Conservation (phyloP, 2,329 filamentous ascomycete genomes). For the Curvularia sp. region DNA sequence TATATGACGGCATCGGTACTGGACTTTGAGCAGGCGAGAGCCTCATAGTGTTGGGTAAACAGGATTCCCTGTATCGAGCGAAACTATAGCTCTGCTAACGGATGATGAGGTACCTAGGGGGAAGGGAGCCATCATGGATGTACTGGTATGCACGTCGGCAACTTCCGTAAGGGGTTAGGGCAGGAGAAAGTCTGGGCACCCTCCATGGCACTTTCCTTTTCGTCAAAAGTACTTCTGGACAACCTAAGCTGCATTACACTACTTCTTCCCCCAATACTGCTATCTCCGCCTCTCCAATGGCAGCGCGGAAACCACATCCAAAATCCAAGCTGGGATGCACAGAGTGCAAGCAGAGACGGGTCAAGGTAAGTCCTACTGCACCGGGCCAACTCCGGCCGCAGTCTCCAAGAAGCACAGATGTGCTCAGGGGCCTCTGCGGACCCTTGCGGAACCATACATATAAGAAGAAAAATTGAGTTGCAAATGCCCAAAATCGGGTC, state of each 20-base stretch:
- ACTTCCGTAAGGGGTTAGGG: background rate
- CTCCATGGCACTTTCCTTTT: no score
- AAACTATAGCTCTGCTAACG: background rate
- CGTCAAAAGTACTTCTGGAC: background rate
- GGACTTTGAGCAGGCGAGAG: background rate
- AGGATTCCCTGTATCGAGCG: background rate
- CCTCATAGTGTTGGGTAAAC: background rate
- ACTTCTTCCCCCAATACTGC: background rate
- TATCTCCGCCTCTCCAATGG: conserved; percentile 1
- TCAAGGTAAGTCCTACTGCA: conserved; percentile 23
- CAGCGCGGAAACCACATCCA: conserved; percentile 19
- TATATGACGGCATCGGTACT: background rate
- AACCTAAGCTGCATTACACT: background rate
- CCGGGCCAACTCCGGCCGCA: background rate
- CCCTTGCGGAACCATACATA: background rate
- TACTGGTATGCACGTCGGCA: background rate
- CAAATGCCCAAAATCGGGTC: background rate
- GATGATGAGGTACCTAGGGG: background rate
- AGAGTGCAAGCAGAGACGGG: conserved; percentile 26
- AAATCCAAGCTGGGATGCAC: conserved; percentile 24
- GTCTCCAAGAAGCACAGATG: background rate
- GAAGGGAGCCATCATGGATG: background rate
- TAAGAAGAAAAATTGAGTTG: background rate
- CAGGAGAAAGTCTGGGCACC: no score
- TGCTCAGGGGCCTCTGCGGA: background rate